Percentiles rank a stretch among this genome's conserved stretches.
Conservation (phyloP, 2,329 filamentous ascomycete species). For the Verticillium nonalfalfae region DNA sequence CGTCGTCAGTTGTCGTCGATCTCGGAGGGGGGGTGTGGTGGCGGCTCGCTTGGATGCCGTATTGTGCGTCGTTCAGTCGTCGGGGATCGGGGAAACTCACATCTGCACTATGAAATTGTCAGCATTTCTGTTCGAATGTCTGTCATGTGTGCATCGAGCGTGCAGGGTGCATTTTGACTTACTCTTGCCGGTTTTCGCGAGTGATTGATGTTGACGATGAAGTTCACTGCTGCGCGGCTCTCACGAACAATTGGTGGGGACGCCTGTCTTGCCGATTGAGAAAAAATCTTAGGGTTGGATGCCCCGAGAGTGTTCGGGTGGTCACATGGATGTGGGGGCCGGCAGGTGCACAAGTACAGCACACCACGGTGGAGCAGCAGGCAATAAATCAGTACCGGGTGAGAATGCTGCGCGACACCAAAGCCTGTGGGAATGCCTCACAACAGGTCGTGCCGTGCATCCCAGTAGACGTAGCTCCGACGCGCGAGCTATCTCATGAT, state of each 20-base stretch:
- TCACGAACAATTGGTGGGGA: background rate
- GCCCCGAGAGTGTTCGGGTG: background rate
- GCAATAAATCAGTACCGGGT: background rate
- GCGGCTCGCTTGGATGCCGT: background rate
- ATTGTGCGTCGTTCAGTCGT: constrained; percentile 6
- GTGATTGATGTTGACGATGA: constrained; percentile 21
- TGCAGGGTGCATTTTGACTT: constrained; percentile 27
- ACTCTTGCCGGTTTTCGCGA: constrained; percentile 53
- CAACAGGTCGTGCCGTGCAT: no score
- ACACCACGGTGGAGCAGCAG: background rate
- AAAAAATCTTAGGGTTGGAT: background rate
- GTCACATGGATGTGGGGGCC: background rate
- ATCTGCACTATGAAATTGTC: constrained; percentile 72
- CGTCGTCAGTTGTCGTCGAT: constrained; percentile 14
- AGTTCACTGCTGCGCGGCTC: constrained; percentile 9
- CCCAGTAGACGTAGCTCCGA: background rate
- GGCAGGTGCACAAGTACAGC: background rate
- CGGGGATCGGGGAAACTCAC: constrained; percentile 48
- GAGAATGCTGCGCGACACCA: background rate
- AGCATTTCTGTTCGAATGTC: constrained; percentile 26
- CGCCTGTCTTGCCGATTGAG: background rate
- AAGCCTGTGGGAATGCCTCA: background rate
- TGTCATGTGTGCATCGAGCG: background rate
- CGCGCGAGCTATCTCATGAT: background rate
- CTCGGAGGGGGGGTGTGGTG: constrained; percentile 2